These are phyloP conservation scores for Cucumis hystrix DNA, from an alignment of 306 rosid species.

Conservation along the genomic window DNA sequence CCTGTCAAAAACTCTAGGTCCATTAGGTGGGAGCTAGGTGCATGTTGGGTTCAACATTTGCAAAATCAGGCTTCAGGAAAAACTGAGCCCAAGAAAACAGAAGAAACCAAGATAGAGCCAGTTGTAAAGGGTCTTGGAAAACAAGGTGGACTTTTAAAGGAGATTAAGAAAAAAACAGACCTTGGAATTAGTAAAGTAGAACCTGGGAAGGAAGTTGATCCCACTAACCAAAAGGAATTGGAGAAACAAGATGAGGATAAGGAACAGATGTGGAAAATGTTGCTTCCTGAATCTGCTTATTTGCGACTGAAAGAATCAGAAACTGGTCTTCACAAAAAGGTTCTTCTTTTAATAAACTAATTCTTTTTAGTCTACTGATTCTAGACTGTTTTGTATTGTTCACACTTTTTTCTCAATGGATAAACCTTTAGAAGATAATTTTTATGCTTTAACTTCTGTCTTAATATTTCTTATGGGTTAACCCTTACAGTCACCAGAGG, in stretches of 20 bases:
- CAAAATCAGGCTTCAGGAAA: conserved; percentile 78
- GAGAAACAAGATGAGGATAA: conserved; percentile 55
- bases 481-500: conserved; percentile 67
- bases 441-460: conserved; percentile 7
- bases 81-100: conserved; percentile 55
- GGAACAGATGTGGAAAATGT: conserved; percentile 61
- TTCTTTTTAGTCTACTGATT: not conserved
- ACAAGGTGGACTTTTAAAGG: conserved; percentile 92
- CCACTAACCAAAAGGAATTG: conserved; percentile 35
- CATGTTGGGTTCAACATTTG: conserved; percentile 96
- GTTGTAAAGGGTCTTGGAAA: conserved; percentile 92
- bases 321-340: conserved; percentile 84
- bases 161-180: conserved; percentile 73
- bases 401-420: not conserved
- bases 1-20: conserved; percentile 34
- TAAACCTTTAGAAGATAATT: not conserved
- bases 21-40: conserved; percentile 99
- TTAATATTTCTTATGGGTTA: conserved; percentile 9
- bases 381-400: not conserved
- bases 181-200: conserved; percentile 46
- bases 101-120: conserved; percentile 68
- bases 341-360: conserved; percentile 5
- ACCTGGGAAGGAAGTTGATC: conserved; percentile 47
- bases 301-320: conserved; percentile 86
- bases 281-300: conserved; percentile 76